Evolutionary conservation across 371 early-diverging fungal species (phyloP), one percentile per base, ranked within the genome.

Genomic region (Mortierella sp.): DNA sequence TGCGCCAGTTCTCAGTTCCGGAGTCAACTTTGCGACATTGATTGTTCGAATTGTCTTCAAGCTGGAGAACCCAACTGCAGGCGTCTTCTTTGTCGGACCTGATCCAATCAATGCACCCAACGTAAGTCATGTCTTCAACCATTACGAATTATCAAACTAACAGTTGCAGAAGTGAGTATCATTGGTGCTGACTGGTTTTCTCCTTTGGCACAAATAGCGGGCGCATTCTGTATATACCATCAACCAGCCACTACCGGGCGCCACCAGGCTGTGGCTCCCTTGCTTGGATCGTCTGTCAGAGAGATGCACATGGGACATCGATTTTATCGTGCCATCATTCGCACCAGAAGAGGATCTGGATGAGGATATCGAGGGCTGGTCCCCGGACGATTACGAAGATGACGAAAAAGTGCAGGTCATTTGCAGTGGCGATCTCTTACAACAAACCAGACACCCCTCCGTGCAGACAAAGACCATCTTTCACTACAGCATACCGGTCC

Each of bases 211-310:
- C 24, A n/a, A 32, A 18, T 77, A 94, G 93, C 88, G 92, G 29
- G 88, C 90, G 71, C 92, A 94, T 71, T 94, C 95, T 85, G 88
- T 95, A 80, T 96, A 96, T 87, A 96, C 96, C 7, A 92, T 95
- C 74, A 95, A 96, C 80, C 94, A 94, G 65, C 92, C 94, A 32
- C 81, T 92, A 12, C 95, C 96, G 48, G 95, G 96, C 6, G 92
- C 91, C 43, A 93, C 97, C 7, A 93, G 98, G 3, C 82, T 92
- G 55, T 98, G 98, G 98, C 89, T 97, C 63, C 98, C 98, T 2
- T 98, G 98, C 83, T 82, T 97, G 58, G 98, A 98, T 82, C 88
- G 90, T 29, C 79, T 93, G 11, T 91, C 93, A 21, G 96, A 95
- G 63, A 88, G 95, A 75, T 93, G 94, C 72, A 97, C 96, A 4